These are phyloP conservation scores for Posidonia australis DNA, from an alignment of 106 monocot genomes.

Conservation along the genomic window DNA sequence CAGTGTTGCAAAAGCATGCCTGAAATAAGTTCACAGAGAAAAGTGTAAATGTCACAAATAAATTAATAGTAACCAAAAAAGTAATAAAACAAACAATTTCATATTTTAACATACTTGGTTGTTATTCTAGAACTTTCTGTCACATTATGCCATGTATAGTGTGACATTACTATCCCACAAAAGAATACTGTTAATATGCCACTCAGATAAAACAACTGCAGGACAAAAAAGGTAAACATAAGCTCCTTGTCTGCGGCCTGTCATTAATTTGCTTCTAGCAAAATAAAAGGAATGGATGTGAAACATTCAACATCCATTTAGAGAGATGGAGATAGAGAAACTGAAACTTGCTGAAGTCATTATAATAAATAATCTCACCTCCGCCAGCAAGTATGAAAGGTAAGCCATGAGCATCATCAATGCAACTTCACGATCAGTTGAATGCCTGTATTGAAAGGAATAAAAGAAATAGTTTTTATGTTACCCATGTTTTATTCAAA, in stretches of 20 bases:
- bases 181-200: constrained; percentile 98
- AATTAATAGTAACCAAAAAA: not conserved
- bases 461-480: not conserved
- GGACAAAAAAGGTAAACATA: not conserved
- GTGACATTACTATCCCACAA: constrained; percentile 98
- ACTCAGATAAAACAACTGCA: constrained; percentile 81
- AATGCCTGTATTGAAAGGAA: constrained; percentile 39
- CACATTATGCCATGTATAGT: constrained; percentile 99
- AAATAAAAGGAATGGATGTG: no score
- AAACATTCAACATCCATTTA: not conserved
- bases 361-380: constrained; percentile 39
- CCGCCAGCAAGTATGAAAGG: constrained; percentile 74
- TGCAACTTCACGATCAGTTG: constrained; percentile 81
- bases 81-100: not conserved
- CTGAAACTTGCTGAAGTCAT: not conserved
- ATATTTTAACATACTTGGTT: constrained; percentile 54
- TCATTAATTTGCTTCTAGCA: no score
- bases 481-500: not conserved
- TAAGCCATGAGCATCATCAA: constrained; percentile 84
- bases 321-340: not conserved
- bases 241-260: no score
- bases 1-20: constrained; percentile 95
- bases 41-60: not conserved
- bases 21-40: constrained; percentile 9
- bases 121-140: constrained; percentile 97